Evolutionary conservation across 2,329 filamentous ascomycete genomes (phyloP), one percentile per base, ranked within the genome.

Genomic region (Venturia effusa): DNA sequence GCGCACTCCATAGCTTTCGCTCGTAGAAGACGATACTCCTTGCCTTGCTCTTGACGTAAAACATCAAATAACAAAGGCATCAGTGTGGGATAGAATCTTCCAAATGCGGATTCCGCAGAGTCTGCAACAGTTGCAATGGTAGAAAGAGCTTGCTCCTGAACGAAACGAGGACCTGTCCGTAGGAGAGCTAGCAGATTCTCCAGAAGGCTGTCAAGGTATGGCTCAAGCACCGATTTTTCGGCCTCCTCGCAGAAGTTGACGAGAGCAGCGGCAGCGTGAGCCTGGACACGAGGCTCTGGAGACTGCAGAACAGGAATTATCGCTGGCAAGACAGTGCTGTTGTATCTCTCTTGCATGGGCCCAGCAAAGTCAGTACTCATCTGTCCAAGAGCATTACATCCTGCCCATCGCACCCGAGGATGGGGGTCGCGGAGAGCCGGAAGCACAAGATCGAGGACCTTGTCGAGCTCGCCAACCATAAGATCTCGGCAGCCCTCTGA

Each of bases 1-100:
- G 94, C 93, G 73, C 94, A 99, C 77, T 99, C 94, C 94, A 99
- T 99, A 3, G 94, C 94, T 80, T 99, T 99, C 61, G 94, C 94
- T 65, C 93, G 86, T 45, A 99, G 83, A 59, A 97, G 80, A 63
- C 93, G 84, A 76, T 92, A 92, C 72, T 99, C 94, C 78, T 96
- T 97, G 62, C 92, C 90, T 70, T 92, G 93, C 71, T 97, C 92
- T 69, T 92, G 86, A 72, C 88, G 88, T 61, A 99, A 79, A 11
- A 97, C 93, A 66, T 88, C 89, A 75, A 97, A 92, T 8, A 99
- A 82, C 60, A 97, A 81, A 19, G 94, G 94, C 94, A 99, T 99
- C 43, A 99, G 81, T 7, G 88, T 93, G 68, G 93, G 89, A 75
- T 99, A 99, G 78, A 96, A 99, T 76, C 93, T 93, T 61, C 88